A percentile compares a stretch with the other conserved stretches of the same genome.
Conservation (phyloP, 208 protist genomes). For the Crithidia sp. region DNA sequence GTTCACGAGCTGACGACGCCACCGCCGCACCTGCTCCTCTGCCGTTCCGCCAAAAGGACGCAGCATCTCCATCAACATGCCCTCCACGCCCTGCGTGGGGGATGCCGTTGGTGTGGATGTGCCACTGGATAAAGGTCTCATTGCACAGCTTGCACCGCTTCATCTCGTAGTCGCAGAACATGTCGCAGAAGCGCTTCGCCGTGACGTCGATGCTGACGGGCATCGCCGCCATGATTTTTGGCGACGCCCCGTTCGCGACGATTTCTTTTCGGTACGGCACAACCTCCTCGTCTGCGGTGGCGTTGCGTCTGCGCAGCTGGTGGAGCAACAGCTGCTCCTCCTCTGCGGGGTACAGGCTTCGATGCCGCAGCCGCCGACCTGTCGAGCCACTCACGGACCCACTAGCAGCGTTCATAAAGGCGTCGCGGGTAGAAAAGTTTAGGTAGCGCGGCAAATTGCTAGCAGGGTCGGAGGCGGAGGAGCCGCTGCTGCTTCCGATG, state of each 20-base stretch:
- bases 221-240: slow-evolving; percentile 2
- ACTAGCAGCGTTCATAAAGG: neutral
- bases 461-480: no score
- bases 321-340: slow-evolving; percentile 7
- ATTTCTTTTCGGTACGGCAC: slow-evolving; percentile 68
- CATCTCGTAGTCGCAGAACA: slow-evolving; percentile 81
- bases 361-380: no score
- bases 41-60: slow-evolving; percentile 83
- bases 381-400: no score
- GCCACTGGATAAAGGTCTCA: slow-evolving; percentile 82
- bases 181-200: slow-evolving; percentile 67
- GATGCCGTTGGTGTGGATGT: slow-evolving; percentile 61
- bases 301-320: neutral
- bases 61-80: slow-evolving; percentile 80
- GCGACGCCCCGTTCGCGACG: slow-evolving; percentile 16
- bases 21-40: slow-evolving; percentile 76
- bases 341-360: neutral
- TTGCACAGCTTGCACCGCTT: slow-evolving; percentile 90
- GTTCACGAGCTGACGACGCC: slow-evolving; percentile 68
- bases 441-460: no score
- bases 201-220: slow-evolving; percentile 69
- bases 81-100: slow-evolving; percentile 79
- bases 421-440: slow-evolving; percentile 38
- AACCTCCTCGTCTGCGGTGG: neutral
- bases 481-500: no score